phyloP scores from a whole-genome alignment of 208 protist species.

The Crithidia fasciculata region DNA sequence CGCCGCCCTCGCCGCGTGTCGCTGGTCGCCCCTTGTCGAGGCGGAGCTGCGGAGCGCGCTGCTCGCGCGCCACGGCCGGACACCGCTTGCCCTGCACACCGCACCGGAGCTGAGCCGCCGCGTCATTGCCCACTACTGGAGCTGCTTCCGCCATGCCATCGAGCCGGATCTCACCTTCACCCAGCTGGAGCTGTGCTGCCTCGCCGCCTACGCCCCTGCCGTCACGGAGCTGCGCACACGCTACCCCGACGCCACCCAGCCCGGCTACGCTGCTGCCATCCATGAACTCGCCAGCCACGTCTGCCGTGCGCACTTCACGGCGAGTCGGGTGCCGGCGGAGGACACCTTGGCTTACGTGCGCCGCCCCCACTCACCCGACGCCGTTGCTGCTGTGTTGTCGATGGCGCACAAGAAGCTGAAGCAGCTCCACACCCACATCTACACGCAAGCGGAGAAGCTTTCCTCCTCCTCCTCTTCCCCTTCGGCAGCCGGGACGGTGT shows the following conservation, averaged over 20 bases:
- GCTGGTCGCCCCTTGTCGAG: slow-evolving; percentile 65
- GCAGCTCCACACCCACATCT: slow-evolving; percentile 25
- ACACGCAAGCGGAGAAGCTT: no score
- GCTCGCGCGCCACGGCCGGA: slow-evolving; percentile 28
- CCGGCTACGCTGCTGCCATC: slow-evolving; percentile 11
- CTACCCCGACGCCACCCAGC: slow-evolving; percentile 8
- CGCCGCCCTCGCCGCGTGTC: slow-evolving; percentile 31
- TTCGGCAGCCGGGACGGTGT: background rate
- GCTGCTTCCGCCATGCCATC: slow-evolving; percentile 53
- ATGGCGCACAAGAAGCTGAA: slow-evolving; percentile 24
- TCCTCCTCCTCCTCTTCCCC: background rate
- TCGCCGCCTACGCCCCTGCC: slow-evolving; percentile 60
- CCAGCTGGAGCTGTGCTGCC: slow-evolving; percentile 68
- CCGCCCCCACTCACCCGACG: slow-evolving; percentile 13
- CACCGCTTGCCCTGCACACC: slow-evolving; percentile 44
- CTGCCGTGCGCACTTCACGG: slow-evolving; percentile 21
- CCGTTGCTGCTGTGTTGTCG: slow-evolving; percentile 32
- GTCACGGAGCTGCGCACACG: slow-evolving; percentile 34
- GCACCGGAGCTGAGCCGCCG: slow-evolving; percentile 43
- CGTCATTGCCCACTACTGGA: slow-evolving; percentile 74
- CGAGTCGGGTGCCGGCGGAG: slow-evolving; percentile 28
- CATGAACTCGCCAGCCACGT: slow-evolving; percentile 30
- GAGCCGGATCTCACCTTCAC: slow-evolving; percentile 65
- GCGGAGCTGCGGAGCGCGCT: slow-evolving; percentile 59
- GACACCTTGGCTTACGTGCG: slow-evolving; percentile 28